Evolutionary conservation across 441 rosid genomes (phyloP).

Genomic region (Euphorbia celastroides): DNA sequence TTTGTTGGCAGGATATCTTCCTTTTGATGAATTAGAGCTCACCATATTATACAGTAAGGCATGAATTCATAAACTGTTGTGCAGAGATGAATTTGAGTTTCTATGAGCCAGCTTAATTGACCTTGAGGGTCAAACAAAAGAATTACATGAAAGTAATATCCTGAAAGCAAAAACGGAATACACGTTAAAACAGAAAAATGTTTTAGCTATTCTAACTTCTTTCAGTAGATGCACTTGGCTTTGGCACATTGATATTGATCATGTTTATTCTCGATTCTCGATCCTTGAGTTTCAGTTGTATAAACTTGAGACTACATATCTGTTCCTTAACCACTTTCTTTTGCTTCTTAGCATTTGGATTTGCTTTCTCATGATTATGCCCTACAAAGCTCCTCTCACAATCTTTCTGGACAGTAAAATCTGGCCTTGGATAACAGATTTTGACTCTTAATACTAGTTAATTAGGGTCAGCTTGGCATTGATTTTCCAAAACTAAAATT

Average conservation of each 20-base stretch:
- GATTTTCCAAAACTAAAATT: no score
- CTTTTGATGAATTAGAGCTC: slow-evolving; percentile 96
- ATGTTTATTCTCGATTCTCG: not conserved
- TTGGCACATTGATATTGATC: not conserved
- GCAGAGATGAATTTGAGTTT: not conserved
- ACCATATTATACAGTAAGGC: slow-evolving; percentile 94
- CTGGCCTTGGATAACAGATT: no score
- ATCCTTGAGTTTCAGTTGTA: not conserved
- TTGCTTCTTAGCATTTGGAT: not conserved
- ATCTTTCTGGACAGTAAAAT: no score
- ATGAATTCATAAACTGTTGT: slow-evolving; percentile 26
- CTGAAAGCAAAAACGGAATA: not conserved
- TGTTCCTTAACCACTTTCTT: slow-evolving; percentile 5
- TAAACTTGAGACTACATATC: not conserved
- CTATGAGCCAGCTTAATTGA: not conserved
- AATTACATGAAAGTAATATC: not conserved
- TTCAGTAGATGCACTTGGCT: not conserved
- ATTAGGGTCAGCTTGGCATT: no score
- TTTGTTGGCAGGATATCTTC: slow-evolving; percentile 91
- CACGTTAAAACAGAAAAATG: not conserved
- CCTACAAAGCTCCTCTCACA: no score
- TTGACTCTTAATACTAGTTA: no score
- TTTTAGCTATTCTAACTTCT: not conserved
- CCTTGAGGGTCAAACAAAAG: not conserved
- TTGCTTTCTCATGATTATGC: no score